Conservation (phyloP, 345 rosid genomes). For the Euphorbia tirucalli region DNA sequence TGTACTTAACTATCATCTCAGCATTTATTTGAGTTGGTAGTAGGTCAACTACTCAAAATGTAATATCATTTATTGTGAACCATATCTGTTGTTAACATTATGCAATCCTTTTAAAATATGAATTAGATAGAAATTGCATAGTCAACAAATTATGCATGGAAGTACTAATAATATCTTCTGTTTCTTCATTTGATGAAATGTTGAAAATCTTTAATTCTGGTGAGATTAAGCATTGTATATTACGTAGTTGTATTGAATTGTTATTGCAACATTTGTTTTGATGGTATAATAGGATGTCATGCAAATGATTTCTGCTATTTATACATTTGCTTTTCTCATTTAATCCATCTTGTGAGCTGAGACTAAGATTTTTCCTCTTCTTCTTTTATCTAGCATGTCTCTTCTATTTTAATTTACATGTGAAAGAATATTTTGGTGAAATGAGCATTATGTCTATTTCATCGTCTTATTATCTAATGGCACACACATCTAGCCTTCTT, state of each 20-base stretch:
- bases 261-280: too few relatives aligned
- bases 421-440: neutral
- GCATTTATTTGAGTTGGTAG: neutral
- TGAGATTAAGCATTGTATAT: neutral
- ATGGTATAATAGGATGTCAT: too few relatives aligned
- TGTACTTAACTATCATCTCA: neutral
- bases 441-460: neutral
- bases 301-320: too few relatives aligned
- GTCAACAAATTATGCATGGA: neutral
- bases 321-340: too few relatives aligned
- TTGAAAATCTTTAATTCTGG: too few relatives aligned
- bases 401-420: neutral
- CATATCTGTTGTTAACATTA: neutral
- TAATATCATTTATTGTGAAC: neutral
- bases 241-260: neutral
- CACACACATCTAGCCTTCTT: too few relatives aligned
- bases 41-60: neutral
- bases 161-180: neutral
- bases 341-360: neutral
- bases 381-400: neutral
- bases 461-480: neutral
- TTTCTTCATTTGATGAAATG: too few relatives aligned
- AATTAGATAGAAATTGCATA: neutral
- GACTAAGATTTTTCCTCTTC: neutral
- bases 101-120: neutral